Percentiles rank a stretch among this genome's conserved stretches.
Evolutionary conservation across 2,329 filamentous ascomycete species (phyloP).

Genomic region (Apiospora koreana): DNA sequence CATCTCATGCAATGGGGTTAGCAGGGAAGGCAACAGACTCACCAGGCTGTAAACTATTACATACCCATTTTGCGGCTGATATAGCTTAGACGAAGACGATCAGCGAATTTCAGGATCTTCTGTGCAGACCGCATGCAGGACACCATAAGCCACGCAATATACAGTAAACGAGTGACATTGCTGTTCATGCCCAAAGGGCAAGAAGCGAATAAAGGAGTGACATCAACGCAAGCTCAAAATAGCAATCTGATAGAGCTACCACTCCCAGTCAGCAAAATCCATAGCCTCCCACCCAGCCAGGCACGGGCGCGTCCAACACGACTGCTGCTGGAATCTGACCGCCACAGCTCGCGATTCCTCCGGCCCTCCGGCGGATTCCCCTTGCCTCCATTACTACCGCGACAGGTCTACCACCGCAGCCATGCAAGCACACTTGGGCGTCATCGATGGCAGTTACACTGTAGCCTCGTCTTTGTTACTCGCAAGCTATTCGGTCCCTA

Average conservation of each 20-base stretch:
- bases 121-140: background rate
- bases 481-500: background rate
- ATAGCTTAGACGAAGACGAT: background rate
- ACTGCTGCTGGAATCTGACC: background rate
- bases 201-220: slow-evolving; percentile 2
- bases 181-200: background rate
- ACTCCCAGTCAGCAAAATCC: background rate
- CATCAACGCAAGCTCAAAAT: slow-evolving; percentile 9
- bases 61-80: background rate
- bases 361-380: background rate
- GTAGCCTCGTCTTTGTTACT: background rate
- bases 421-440: background rate
- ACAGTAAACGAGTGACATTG: background rate
- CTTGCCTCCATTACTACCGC: background rate
- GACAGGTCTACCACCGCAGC: background rate
- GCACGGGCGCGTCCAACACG: background rate
- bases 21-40: background rate
- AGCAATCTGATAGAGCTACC: slow-evolving; percentile 1
- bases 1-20: background rate
- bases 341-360: background rate
- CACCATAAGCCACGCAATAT: background rate
- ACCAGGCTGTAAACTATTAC: background rate
- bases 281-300: background rate
- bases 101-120: background rate
- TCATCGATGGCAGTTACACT: background rate